Evolutionary conservation across 768 basidiomycete species (phyloP).

Genomic region (Amanita pseudoporphyria): DNA sequence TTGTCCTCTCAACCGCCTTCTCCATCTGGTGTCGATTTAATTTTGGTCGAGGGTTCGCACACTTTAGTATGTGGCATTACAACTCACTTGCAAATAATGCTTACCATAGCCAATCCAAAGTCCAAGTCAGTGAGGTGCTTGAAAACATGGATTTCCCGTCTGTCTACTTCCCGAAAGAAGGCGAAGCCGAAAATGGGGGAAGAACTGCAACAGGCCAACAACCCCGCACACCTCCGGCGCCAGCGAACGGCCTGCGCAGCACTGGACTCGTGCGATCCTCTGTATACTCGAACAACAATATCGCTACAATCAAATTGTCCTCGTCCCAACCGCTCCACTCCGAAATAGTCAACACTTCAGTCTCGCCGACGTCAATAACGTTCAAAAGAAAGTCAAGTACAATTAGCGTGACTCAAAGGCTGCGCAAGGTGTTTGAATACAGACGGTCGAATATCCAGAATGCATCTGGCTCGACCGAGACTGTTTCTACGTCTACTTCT

Average conservation of each 20-base stretch:
- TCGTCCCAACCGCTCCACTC: conserved; percentile 5
- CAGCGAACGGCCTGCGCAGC: not conserved
- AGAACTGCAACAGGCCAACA: not conserved
- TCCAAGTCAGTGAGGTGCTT: conserved; percentile 29
- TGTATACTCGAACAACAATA: conserved; percentile 3
- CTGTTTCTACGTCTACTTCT: too few relatives aligned
- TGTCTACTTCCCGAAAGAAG: conserved; percentile 26
- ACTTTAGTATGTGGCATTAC: conserved; percentile 33
- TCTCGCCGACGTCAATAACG: conserved; percentile 1
- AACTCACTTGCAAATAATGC: not conserved
- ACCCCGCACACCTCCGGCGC: not conserved
- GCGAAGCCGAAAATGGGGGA: conserved; percentile 12
- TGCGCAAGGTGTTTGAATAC: conserved; percentile 3
- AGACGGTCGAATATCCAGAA: not conserved
- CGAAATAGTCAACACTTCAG: not conserved
- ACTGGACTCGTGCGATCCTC: not conserved
- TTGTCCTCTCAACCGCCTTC: conserved; percentile 30
- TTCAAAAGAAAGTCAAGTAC: not conserved
- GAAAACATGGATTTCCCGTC: conserved; percentile 35
- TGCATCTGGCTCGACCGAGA: not conserved
- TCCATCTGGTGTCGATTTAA: conserved; percentile 41
- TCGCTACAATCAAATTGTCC: conserved; percentile 2
- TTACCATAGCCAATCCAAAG: conserved; percentile 13
- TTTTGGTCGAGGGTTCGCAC: conserved; percentile 45
- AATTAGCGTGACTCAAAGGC: not conserved